phyloP scores from a whole-genome alignment of 345 rosid genomes.

The Lagerstroemia speciosa region DNA sequence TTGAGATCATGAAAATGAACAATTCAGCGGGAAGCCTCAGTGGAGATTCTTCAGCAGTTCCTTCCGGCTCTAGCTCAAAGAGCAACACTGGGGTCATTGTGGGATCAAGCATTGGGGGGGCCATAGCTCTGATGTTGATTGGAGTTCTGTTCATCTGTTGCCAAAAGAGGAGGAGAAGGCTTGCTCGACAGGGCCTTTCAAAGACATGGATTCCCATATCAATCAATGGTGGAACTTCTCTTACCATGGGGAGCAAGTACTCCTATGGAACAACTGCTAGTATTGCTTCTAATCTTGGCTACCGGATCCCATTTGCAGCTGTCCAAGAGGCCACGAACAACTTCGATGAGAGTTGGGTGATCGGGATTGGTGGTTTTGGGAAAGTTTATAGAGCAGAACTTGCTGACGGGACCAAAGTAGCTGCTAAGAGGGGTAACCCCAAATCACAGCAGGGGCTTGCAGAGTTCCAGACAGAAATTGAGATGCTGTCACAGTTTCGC shows the following conservation, averaged over 20 bases:
- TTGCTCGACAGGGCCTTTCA: constrained; percentile 31
- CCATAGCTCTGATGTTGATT: constrained; percentile 26
- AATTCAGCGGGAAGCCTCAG: constrained; percentile 43
- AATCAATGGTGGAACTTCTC: constrained; percentile 32
- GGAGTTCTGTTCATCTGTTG: constrained; percentile 30
- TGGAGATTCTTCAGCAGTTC: constrained; percentile 8
- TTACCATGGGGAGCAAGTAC: constrained; percentile 42
- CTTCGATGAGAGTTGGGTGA: constrained; percentile 11
- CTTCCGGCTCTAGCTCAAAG: constrained; percentile 28
- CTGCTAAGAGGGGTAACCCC: constrained; percentile 11
- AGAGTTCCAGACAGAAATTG: constrained; percentile 10
- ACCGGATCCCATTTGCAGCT: constrained; percentile 11
- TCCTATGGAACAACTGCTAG: constrained; percentile 50
- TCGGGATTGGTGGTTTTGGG: constrained; percentile 7
- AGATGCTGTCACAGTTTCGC: constrained; percentile 1
- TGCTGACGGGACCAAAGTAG: constrained; percentile 7
- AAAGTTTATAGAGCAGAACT: constrained; percentile 6
- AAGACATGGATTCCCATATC: constrained; percentile 71
- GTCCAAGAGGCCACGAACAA: constrained; percentile 6
- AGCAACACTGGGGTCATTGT: constrained; percentile 32
- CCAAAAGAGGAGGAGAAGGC: constrained; percentile 25
- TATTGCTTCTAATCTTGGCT: constrained; percentile 35
- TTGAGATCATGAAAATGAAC: constrained; percentile 76
- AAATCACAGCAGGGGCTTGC: constrained; percentile 11
- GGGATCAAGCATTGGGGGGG: constrained; percentile 33